A percentile compares a stretch with the other conserved stretches of the same genome.
Conservation (phyloP, 1,284 basidiomycete genomes). For the Ceratobasidium sp. region DNA sequence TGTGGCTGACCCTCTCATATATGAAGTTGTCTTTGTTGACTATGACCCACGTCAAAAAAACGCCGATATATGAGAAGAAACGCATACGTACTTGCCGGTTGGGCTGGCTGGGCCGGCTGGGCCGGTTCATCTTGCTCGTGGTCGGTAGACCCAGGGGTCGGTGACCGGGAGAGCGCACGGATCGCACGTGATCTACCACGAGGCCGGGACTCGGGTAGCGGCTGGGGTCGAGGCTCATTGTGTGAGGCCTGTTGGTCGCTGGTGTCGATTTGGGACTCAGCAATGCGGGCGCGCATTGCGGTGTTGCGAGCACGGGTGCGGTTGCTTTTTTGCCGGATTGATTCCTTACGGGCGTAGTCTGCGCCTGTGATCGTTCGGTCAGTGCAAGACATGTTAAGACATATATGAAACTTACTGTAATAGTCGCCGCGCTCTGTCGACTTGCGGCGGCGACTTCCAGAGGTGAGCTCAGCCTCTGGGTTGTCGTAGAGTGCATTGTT, state of each 20-base stretch:
- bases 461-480: neutral
- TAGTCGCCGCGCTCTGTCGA: neutral
- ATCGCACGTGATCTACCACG: neutral
- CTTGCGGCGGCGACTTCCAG: neutral
- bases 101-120: neutral
- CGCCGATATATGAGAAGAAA: too few species aligned
- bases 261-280: neutral
- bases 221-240: neutral
- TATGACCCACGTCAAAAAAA: too few species aligned
- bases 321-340: neutral
- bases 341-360: too few species aligned
- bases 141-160: slow-evolving; percentile 13
- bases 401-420: neutral
- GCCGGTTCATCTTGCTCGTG: neutral
- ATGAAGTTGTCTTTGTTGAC: too few species aligned
- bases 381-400: neutral
- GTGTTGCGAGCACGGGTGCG: neutral
- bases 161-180: neutral
- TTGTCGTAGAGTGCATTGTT: slow-evolving; percentile 5
- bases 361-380: neutral
- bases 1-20: too few species aligned
- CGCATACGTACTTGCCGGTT: neutral
- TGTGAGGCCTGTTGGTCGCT: neutral
- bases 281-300: neutral
- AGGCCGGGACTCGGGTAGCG: neutral